These are phyloP conservation scores for Lepidium campestre DNA, from an alignment of 441 rosid species.

Conservation along the genomic window DNA sequence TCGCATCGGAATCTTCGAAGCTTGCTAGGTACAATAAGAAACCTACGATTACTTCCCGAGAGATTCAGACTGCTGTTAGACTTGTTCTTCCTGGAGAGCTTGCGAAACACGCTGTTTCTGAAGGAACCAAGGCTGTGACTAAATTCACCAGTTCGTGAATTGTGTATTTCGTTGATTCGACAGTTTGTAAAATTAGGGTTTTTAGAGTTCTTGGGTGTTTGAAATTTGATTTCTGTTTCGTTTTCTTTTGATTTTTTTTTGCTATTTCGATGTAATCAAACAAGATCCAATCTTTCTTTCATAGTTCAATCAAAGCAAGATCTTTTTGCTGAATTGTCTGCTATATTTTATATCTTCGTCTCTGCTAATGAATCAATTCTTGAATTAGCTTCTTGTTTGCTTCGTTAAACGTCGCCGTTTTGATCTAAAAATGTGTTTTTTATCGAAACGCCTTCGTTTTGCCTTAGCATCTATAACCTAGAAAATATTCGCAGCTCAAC, in stretches of 20 bases:
- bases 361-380: not conserved
- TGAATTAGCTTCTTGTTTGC: not conserved
- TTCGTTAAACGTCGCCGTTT: not conserved
- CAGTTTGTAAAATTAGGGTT: constrained; percentile 14
- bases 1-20: constrained; percentile 37
- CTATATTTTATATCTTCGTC: not conserved
- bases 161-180: not conserved
- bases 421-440: not conserved
- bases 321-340: not conserved
- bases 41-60: constrained; percentile 46
- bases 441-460: not conserved
- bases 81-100: constrained; percentile 45
- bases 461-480: no score
- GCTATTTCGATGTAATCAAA: not conserved
- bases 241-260: not conserved
- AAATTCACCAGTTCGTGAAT: constrained; percentile 44
- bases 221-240: not conserved
- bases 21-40: constrained; percentile 51
- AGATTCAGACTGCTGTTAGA: constrained; percentile 48
- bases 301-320: not conserved
- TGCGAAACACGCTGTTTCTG: constrained; percentile 49
- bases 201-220: not conserved
- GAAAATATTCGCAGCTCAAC: no score
- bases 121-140: constrained; percentile 47
- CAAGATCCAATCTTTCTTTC: not conserved